Base-by-base conservation (phyloP, 2,329 filamentous ascomycete genomes). In the Xylariaceae sp. region DNA sequence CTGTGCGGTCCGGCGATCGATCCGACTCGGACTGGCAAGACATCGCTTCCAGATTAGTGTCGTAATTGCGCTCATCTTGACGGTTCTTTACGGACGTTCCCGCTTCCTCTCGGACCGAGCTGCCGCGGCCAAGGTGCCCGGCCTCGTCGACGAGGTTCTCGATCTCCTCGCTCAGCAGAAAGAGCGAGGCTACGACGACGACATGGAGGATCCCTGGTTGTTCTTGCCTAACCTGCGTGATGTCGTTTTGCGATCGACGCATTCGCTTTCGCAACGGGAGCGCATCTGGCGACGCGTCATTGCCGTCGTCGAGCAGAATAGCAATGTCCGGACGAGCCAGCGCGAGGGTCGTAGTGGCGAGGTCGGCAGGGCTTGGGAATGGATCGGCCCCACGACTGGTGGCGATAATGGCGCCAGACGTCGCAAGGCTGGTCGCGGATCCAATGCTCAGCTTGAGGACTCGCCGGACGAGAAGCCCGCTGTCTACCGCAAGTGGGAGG, bases 201-300 rank as follows among this genome's bases (percentile, higher is more conserved):
- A 81, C 73, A 61, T 87, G 55, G 83, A 85, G 15, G 92, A 97
- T 63, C 81, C 87, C 1, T 96, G 89, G 76, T 83, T 99, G 62
- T 90, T 91, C 70, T 83, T 97, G 67, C 90, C 90, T 0, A 94
- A 97, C 71, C 78, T 99, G 56, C 82, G 94, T 61, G 94, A 99
- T 70, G 93, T 97, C 70, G 88, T 99, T 2, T 79, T 99, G 45
- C 82, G 93, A 17, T 84, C 88, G 34, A 87, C 96, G 62, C 90
- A 97, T 72, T 88, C 84, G 2, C 81, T 92, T 17, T 80, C 81
- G 7, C 84, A 92, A 67, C 82, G 94, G 44, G 88, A 94, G 70
- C 83, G 85, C 58, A 79, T 99, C 54, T 99, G 95, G 94, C 82
- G 86, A 64, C 85, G 85, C 53, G 94, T 99, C 17, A 83, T 86